Evolutionary conservation across 257 asterid genomes (phyloP), one percentile per base, ranked within the genome.

Genomic region (Solanum pinnatisectum): DNA sequence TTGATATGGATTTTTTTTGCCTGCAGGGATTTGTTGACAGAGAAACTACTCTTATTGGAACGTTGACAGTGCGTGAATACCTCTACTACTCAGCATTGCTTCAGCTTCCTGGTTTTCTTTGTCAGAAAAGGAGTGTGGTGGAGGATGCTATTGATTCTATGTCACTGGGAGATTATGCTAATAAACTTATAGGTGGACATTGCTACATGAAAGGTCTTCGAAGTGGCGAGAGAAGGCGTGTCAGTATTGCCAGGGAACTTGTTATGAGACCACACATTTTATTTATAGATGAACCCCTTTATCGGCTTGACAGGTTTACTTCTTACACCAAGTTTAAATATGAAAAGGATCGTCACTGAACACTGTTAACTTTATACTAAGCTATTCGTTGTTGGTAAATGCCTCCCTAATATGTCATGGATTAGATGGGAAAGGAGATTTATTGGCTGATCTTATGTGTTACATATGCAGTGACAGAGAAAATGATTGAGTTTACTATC

Each of bases 41-140:
- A 92, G 99, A 96, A 91, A 96, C 97, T 79, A 88, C 97, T 46
- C 96, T 97, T 87, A 94, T 97, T 72, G 99, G 96, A 90, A 96
- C 99, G 52, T 91, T 97, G 92, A 96, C 99, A 20, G 99, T 97
- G 89, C 98, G 99, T n/a, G 99, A 97, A 93, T 96, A 94, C 94
- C 98, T 97, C 88, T 93, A 96, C 93, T 96, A 97, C 93, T 95
- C 99, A 63, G 98, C 98, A 87, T 87, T 95, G 92, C 98, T 97
- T 90, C 99, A 97, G 94, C 97, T 96, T 92, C 98, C 97, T 10
- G 98, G 99, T 88, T 96, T 95, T 93, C 91, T 95, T 89, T 90
- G 84, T 76, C 94, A 90, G 90, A 96, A 93, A 91, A 94, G 90
- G 90, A 93, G 96, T 81, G 95, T 94, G 23, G 96, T 97, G 78